phyloP scores from a whole-genome alignment of 768 basidiomycete genomes.

The Hemileccinum rubropunctum region DNA sequence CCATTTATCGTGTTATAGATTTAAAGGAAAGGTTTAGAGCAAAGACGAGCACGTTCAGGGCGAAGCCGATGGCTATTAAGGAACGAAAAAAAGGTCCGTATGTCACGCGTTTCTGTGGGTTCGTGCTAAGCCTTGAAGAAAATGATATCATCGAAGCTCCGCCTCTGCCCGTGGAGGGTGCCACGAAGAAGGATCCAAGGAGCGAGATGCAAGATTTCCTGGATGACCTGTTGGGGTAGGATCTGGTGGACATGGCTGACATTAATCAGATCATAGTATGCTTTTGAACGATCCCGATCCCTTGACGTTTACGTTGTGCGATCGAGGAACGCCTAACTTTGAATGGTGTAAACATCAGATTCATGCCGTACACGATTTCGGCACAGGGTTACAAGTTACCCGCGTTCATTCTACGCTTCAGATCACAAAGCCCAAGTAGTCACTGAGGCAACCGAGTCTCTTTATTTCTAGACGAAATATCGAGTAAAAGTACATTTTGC shows the following conservation, averaged over 20 bases:
- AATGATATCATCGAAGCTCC: constrained; percentile 46
- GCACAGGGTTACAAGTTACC: no score
- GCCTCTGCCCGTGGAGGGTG: constrained; percentile 43
- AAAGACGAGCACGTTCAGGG: constrained; percentile 47
- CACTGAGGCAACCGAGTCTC: not conserved
- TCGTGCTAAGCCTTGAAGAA: constrained; percentile 23
- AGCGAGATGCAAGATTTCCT: constrained; percentile 69
- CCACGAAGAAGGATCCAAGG: constrained; percentile 41
- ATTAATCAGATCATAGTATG: not conserved
- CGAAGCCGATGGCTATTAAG: constrained; percentile 33
- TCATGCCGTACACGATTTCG: no score
- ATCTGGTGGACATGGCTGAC: not conserved
- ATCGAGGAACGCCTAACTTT: no score
- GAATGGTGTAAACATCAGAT: no score
- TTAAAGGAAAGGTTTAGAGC: constrained; percentile 57
- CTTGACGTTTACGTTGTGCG: not conserved
- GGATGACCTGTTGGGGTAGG: constrained; percentile 57
- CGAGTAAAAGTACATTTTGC: constrained; percentile 3
- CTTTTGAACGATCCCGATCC: not conserved
- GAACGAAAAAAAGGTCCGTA: constrained; percentile 39
- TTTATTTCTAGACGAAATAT: constrained; percentile 1
- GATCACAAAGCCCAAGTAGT: not conserved
- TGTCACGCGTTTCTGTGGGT: not conserved
- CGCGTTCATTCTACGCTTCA: not conserved
- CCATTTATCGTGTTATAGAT: constrained; percentile 35